Evolutionary conservation across 1,284 basidiomycete species (phyloP).

Genomic region (Sanguinoderma infundibulare): DNA sequence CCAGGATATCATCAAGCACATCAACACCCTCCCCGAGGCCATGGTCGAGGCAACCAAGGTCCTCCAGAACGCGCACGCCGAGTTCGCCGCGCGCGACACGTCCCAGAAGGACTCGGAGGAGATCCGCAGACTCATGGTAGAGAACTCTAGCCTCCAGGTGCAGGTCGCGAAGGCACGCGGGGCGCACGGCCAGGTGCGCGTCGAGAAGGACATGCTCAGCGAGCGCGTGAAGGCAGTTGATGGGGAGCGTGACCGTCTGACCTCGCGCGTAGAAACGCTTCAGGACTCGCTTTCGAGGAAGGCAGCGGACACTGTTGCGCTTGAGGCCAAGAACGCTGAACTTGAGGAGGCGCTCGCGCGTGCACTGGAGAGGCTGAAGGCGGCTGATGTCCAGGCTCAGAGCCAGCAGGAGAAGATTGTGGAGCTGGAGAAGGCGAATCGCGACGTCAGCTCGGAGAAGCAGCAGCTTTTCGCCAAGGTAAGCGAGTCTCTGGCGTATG

Average conservation of each 20-base stretch:
- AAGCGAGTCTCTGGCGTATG: constrained; percentile 27
- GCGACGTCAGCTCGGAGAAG: constrained; percentile 56
- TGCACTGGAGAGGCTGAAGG: constrained; percentile 69
- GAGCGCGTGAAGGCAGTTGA: constrained; percentile 67
- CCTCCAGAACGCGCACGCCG: constrained; percentile 63
- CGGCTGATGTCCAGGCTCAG: constrained; percentile 68
- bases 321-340: constrained; percentile 62
- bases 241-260: constrained; percentile 63
- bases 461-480: constrained; percentile 64
- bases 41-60: constrained; percentile 58
- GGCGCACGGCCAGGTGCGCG: constrained; percentile 76
- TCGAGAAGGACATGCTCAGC: constrained; percentile 73
- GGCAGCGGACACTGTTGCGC: constrained; percentile 47
- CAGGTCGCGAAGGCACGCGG: constrained; percentile 76
- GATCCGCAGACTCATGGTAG: constrained; percentile 52
- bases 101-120: constrained; percentile 70
- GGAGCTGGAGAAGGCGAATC: constrained; percentile 63
- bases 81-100: constrained; percentile 60
- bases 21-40: constrained; percentile 61
- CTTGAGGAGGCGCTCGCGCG: constrained; percentile 71
- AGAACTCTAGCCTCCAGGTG: constrained; percentile 69
- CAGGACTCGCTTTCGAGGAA: constrained; percentile 50
- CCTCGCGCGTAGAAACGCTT: constrained; percentile 56
- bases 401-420: constrained; percentile 59
- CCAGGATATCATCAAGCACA: constrained; percentile 53